These are phyloP conservation scores for Tricholoma furcatifolium DNA, from an alignment of 768 basidiomycete species.

Conservation along the genomic window DNA sequence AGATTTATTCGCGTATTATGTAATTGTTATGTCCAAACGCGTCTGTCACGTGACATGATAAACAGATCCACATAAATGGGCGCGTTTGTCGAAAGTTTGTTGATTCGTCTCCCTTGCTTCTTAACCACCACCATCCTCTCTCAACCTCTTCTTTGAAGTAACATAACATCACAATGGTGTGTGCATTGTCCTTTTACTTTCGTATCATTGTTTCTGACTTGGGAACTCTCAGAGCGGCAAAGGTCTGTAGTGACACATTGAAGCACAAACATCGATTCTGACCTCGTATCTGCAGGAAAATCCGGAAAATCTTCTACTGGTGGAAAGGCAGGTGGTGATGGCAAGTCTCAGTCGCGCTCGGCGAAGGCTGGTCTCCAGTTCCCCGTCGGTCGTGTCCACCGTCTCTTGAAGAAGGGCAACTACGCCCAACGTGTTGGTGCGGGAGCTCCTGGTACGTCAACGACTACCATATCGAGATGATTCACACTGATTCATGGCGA, in stretches of 20 bases:
- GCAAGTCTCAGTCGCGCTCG: constrained; percentile 68
- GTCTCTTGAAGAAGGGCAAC: constrained; percentile 83
- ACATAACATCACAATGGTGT: constrained; percentile 24
- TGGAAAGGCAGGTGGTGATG: constrained; percentile 56
- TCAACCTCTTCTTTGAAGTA: constrained; percentile 15
- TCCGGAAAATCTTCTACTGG: constrained; percentile 70
- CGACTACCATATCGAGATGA: neutral
- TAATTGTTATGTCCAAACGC: constrained; percentile 5
- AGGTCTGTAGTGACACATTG: constrained; percentile 22
- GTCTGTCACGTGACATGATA: constrained; percentile 11
- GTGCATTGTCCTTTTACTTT: neutral
- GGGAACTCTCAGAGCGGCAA: constrained; percentile 33
- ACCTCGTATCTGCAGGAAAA: constrained; percentile 32
- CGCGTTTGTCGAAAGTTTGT: constrained; percentile 33
- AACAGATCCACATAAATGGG: constrained; percentile 39
- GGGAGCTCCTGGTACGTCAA: constrained; percentile 71
- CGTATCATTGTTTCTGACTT: constrained; percentile 5
- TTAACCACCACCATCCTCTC: constrained; percentile 35
- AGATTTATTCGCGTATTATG: neutral
- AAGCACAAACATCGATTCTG: constrained; percentile 4
- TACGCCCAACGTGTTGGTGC: constrained; percentile 86
- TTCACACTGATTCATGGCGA: neutral
- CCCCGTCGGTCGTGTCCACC: constrained; percentile 93
- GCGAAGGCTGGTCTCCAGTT: constrained; percentile 79
- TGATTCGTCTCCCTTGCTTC: constrained; percentile 31